A percentile compares a stretch with the other conserved stretches of the same genome.
Conservation (phyloP, 2,329 filamentous ascomycete genomes). For the Fusarium domesticum region DNA sequence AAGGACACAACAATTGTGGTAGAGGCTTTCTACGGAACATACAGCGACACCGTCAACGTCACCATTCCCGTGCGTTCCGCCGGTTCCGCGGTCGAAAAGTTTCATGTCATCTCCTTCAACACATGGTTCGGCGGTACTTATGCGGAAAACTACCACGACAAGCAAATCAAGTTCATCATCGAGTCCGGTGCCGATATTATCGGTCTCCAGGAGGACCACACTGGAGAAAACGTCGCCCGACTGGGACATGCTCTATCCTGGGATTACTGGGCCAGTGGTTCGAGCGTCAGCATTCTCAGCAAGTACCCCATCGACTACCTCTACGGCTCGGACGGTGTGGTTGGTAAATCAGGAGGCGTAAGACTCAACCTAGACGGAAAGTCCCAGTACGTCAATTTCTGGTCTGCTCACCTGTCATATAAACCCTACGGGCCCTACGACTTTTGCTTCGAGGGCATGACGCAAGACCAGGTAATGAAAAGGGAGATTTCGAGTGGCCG, state of each 20-base stretch:
- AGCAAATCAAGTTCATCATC: conserved; percentile 36
- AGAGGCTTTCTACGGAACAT: conserved; percentile 25
- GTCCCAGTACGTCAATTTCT: conserved; percentile 32
- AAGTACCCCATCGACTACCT: conserved; percentile 35
- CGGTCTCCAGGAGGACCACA: conserved; percentile 35
- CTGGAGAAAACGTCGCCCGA: conserved; percentile 25
- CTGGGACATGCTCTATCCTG: conserved; percentile 38
- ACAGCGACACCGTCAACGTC: conserved; percentile 25
- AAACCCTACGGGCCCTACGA: conserved; percentile 41
- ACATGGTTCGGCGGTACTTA: conserved; percentile 36
- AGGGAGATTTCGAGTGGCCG: conserved; percentile 35
- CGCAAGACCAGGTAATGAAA: conserved; percentile 32
- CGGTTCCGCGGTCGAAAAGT: conserved; percentile 30
- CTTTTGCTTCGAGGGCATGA: conserved; percentile 38
- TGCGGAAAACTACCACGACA: conserved; percentile 35
- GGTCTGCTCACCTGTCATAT: conserved; percentile 35
- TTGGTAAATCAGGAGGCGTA: conserved; percentile 23
- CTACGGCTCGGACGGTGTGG: conserved; percentile 22
- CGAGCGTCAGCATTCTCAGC: conserved; percentile 34
- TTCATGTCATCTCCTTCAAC: conserved; percentile 38
- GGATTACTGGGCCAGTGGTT: conserved; percentile 32
- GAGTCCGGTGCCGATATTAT: conserved; percentile 34
- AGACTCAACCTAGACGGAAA: conserved; percentile 34
- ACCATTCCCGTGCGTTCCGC: conserved; percentile 32
- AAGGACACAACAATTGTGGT: conserved; percentile 24